Evolutionary conservation across 176 grass and related monocot species (phyloP), one percentile per base, ranked within the genome.

Genomic region (Oryza rufipogon): DNA sequence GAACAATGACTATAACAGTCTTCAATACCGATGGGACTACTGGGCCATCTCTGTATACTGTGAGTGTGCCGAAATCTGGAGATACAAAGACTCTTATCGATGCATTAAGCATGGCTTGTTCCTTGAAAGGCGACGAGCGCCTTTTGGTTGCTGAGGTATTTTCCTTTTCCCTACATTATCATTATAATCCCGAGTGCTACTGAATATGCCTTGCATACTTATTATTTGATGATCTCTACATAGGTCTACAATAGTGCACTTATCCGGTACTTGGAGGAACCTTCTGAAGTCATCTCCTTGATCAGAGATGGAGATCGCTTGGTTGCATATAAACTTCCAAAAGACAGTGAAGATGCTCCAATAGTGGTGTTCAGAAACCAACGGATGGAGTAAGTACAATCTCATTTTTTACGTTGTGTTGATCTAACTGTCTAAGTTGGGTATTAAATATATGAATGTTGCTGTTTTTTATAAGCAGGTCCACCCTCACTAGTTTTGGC

Each of bases 241-340:
- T 85, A 98, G 96, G 89, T 98, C 73, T 98, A 91, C 86, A 91
- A 83, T 81, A 87, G 81, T 85, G 80, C 85, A 71, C 85, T 98
- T 81, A 88, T 98, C 69, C 86, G 91, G 7, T 98, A 95, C 82
- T 88, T 95, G 80, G 93, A 98, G n/a, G 91, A 90, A 30, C 89
- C 83, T 81, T 95, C 91, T 87, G 96, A 86, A 90, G 87, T 83
- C 14, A 89, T 99, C 83, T 94, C 93, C 72, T 83, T 96, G 80
- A 85, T 99, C 76, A 92, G 93, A 92, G 93, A 99, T 88, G 93
- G 91, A 84, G 93, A 99, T 83, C 60, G 81, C 30, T 83, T 99
- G 56, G 91, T 89, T 87, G 93, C 93, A 72, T 96, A 96, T 69
- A 81, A 90, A 66, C 74, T 99, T 85, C 87, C 81, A 8, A 96